Evolutionary conservation across 129 eudicot species (phyloP), one percentile per base, ranked within the genome.

Genomic region (Chrysanthemum makinoi): DNA sequence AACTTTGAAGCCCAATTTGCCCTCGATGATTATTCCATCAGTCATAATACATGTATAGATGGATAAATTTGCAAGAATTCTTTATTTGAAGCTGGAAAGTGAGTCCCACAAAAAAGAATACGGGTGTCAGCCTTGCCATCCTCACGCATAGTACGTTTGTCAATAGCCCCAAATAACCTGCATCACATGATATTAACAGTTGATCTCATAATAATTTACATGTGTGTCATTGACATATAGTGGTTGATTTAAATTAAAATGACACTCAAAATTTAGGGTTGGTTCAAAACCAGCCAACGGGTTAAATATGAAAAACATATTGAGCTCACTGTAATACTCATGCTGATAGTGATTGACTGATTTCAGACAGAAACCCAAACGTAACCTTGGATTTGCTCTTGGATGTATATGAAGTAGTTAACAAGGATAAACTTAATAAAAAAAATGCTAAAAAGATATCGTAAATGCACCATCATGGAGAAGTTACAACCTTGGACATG

Each of bases 91-190:
- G 86, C 91, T n/a, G 91, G 76, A 80, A 90, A 90, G 55, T 90
- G 78, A 1, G 87, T 86, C 67, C 97, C 97, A 17, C 95, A 90
- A 73, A 91, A 91, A 35, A 91, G 91, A 75, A 91, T 71, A 60
- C 88, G 83, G 39, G 91, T 87, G 10, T 66, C 76, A 51, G 48
- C 70, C 55, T 73, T 69, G 66, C 76, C 50, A 49, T 62, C 75
- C 26, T 75, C 85, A 48, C 46, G 47, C 90, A 87, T 84, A 75
- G 62, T 77, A 44, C 70, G 71, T 78, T 74, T 69, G 66, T 44
- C 24, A 39, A 44, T 69, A 70, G 78, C 78, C 85, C 73, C 53
- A 65, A 66, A 53, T 33, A 78, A 64, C 74, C 96, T 87, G 84
- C 62, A 62, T 7, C 43, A 35, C 43, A 35, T 35, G 43, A 35